Conservation (phyloP, 2,329 filamentous ascomycete genomes). For the Spiromastix sp. region DNA sequence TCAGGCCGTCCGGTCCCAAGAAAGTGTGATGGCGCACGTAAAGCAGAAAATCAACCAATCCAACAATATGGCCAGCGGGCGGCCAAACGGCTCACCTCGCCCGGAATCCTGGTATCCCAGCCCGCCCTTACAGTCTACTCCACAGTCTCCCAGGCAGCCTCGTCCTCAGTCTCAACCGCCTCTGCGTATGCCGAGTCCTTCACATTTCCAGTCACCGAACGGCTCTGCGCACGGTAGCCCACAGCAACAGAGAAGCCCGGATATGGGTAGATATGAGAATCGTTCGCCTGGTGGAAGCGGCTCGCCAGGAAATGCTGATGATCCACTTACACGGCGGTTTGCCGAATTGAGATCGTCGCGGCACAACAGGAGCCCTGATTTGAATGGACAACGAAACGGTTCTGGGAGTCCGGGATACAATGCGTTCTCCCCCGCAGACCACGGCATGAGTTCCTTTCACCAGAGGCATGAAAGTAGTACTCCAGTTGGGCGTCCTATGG, state of each 20-base stretch:
- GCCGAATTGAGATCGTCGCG: slow-evolving; percentile 24
- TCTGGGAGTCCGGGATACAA: no score
- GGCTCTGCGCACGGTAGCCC: slow-evolving; percentile 9
- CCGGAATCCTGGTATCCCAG: neutral
- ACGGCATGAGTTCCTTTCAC: no score
- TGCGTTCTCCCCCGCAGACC: slow-evolving; percentile 17
- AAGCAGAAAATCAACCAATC: slow-evolving; percentile 28
- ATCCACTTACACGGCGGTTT: slow-evolving; percentile 33
- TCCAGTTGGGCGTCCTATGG: slow-evolving; percentile 24
- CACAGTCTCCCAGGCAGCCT: neutral
- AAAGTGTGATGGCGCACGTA: slow-evolving; percentile 31
- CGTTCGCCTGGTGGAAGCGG: no score
- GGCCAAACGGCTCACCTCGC: neutral
- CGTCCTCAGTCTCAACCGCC: slow-evolving; percentile 1
- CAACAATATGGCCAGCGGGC: slow-evolving; percentile 1
- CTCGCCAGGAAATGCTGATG: slow-evolving; percentile 13
- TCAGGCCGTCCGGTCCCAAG: slow-evolving; percentile 21
- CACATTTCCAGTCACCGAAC: slow-evolving; percentile 22
- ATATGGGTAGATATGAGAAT: no score
- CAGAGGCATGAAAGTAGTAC: no score
- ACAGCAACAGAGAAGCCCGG: no score
- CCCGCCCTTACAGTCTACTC: neutral
- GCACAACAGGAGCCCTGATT: slow-evolving; percentile 8
- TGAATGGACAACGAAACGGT: slow-evolving; percentile 11
- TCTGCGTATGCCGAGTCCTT: slow-evolving; percentile 29